Conservation (phyloP, 352 stramenopile species). For the Phytophthora ohioensis region DNA sequence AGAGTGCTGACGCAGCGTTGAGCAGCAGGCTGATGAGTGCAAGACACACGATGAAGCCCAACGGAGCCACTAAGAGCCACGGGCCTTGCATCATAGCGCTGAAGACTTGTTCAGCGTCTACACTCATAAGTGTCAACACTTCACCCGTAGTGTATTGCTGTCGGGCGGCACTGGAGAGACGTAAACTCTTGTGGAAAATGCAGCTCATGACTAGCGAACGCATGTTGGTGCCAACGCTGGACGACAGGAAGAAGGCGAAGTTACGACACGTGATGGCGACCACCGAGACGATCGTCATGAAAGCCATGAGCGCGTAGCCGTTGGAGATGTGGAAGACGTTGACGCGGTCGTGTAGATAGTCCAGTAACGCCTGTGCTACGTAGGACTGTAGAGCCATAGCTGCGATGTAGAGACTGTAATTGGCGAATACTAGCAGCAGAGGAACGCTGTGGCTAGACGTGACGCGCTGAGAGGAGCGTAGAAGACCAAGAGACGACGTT, state of each 20-base stretch:
- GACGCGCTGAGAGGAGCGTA: constrained; percentile 24
- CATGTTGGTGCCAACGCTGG: constrained; percentile 36
- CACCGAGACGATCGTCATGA: constrained; percentile 25
- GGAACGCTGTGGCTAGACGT: constrained; percentile 30
- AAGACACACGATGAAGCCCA: constrained; percentile 35
- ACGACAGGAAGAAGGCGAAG: constrained; percentile 44
- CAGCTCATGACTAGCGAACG: constrained; percentile 41
- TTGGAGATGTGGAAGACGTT: constrained; percentile 32
- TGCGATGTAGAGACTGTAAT: constrained; percentile 36
- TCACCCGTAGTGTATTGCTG: constrained; percentile 42
- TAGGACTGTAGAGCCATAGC: constrained; percentile 38
- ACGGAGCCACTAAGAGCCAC: constrained; percentile 33
- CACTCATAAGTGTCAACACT: constrained; percentile 44
- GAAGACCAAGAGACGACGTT: constrained; percentile 15
- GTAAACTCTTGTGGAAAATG: constrained; percentile 64
- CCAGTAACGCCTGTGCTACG: constrained; percentile 33
- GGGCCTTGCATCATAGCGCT: constrained; percentile 31
- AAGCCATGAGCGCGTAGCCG: constrained; percentile 31
- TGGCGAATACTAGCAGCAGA: constrained; percentile 31
- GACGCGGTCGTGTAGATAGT: constrained; percentile 25
- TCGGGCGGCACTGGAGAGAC: constrained; percentile 48
- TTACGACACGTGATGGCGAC: constrained; percentile 37
- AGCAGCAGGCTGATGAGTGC: constrained; percentile 38
- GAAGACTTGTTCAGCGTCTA: constrained; percentile 45
- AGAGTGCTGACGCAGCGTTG: constrained; percentile 20